A percentile compares a stretch with the other conserved stretches of the same genome.
Conservation (phyloP, 192 early-diverging fungal species). For the Coemansia sp. region DNA sequence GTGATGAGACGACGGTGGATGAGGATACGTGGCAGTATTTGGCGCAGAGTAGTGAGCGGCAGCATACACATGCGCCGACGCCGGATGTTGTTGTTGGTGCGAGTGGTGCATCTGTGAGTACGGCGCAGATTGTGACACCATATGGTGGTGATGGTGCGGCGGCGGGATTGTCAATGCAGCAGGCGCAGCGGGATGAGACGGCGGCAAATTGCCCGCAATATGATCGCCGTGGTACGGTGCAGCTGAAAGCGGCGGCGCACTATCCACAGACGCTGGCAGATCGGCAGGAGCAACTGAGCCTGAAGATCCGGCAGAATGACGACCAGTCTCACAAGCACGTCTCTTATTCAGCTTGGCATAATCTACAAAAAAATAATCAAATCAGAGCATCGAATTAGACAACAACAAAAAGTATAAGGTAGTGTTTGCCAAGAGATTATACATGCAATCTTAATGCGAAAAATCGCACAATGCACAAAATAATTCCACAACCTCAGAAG, state of each 20-base stretch:
- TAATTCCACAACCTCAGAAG: not conserved
- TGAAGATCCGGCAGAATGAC: constrained; percentile 13
- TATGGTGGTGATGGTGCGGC: constrained; percentile 10
- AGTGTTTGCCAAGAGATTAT: not conserved
- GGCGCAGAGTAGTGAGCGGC: constrained; percentile 4
- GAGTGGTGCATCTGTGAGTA: not conserved
- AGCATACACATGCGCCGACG: not conserved
- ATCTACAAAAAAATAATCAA: constrained; percentile 24
- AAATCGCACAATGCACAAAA: not conserved
- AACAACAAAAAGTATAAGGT: not conserved
- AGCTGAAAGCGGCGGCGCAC: not conserved
- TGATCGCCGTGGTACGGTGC: constrained; percentile 4
- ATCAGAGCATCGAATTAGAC: not conserved
- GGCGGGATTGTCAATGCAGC: not conserved
- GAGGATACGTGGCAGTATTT: constrained; percentile 5
- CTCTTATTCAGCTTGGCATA: constrained; percentile 60
- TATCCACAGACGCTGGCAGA: not conserved
- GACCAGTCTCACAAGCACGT: constrained; percentile 40
- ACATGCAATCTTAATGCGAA: constrained; percentile 12
- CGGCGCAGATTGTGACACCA: not conserved
- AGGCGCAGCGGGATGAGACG: not conserved
- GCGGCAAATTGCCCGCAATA: not conserved
- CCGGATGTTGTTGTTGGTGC: not conserved
- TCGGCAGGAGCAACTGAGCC: constrained; percentile 5
- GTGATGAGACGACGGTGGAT: not conserved